These are phyloP conservation scores for Venturia carpophila DNA, from an alignment of 2,329 filamentous ascomycete species.

Conservation along the genomic window DNA sequence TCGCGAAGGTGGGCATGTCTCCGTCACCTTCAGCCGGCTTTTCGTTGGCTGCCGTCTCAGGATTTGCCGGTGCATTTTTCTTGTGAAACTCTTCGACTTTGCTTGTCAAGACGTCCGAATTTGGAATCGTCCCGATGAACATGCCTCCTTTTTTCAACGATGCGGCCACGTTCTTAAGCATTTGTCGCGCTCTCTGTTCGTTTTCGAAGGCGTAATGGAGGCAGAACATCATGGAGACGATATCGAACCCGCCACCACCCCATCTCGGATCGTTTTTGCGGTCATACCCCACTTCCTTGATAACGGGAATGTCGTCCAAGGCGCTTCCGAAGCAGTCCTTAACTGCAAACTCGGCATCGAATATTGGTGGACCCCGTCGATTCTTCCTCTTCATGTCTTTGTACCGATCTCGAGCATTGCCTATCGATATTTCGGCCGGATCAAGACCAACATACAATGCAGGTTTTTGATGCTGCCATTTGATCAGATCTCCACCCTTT, in stretches of 20 bases:
- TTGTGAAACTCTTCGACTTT: conserved; percentile 72
- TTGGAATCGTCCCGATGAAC: conserved; percentile 94
- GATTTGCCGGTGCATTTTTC: conserved; percentile 35
- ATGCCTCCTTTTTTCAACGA: conserved; percentile 87
- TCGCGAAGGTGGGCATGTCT: conserved; percentile 30
- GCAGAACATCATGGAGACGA: conserved; percentile 98
- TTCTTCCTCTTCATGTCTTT: conserved; percentile 55
- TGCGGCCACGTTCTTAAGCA: conserved; percentile 88
- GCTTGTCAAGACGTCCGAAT: conserved; percentile 79
- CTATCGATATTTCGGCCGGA: conserved; percentile 84
- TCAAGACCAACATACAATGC: conserved; percentile 90
- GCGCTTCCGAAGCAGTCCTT: conserved; percentile 89
- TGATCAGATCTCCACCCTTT: conserved; percentile 89
- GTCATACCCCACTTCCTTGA: conserved; percentile 83
- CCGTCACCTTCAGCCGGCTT: background rate
- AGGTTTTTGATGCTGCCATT: conserved; percentile 91
- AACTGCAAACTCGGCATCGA: conserved; percentile 78
- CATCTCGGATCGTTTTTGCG: conserved; percentile 59
- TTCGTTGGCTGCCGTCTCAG: conserved; percentile 10
- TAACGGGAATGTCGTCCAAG: conserved; percentile 71
- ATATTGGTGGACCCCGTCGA: conserved; percentile 48
- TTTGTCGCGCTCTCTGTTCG: conserved; percentile 79
- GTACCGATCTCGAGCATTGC: conserved; percentile 82
- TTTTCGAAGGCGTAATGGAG: conserved; percentile 98
- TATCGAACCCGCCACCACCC: conserved; percentile 75